phyloP scores from a whole-genome alignment of 306 rosid species.

The Cotoneaster glaucophyllus region DNA sequence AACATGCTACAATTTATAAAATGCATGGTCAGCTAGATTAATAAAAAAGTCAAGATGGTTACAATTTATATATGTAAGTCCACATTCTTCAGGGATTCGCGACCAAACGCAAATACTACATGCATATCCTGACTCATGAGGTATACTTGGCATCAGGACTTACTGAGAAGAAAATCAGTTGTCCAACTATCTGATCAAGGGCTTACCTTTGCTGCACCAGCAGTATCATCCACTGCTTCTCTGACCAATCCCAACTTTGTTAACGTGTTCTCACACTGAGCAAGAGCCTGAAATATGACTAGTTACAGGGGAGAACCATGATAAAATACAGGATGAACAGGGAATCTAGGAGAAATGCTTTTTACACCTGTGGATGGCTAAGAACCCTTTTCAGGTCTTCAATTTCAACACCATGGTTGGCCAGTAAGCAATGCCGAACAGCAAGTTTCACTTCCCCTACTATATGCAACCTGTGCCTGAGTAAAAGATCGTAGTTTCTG shows the following conservation, averaged over 20 bases:
- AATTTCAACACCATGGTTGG: conserved; percentile 70
- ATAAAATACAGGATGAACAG: background rate
- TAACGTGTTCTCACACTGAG: conserved; percentile 93
- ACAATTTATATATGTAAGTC: background rate
- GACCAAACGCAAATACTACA: background rate
- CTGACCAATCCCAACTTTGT: conserved; percentile 69
- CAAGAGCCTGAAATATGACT: conserved; percentile 73
- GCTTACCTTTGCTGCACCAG: conserved; percentile 92
- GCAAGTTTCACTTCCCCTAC: conserved; percentile 95
- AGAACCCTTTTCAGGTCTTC: conserved; percentile 75
- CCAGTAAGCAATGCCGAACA: conserved; percentile 85
- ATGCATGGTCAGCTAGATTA: conserved; percentile 22
- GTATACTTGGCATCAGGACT: background rate
- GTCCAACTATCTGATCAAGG: conserved; percentile 19
- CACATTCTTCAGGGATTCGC: background rate
- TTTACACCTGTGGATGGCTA: conserved; percentile 85
- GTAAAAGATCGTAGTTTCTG: conserved; percentile 92
- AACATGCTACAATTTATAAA: conserved; percentile 52
- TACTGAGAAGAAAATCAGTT: background rate
- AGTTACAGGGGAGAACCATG: conserved; percentile 3
- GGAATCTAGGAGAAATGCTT: conserved; percentile 5
- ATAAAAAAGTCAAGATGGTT: conserved; percentile 16
- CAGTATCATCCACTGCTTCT: conserved; percentile 92
- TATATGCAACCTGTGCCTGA: conserved; percentile 81
- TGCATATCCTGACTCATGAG: background rate